Conservation (phyloP, 1,284 basidiomycete genomes). For the Erythrobasidium hasegawianum region DNA sequence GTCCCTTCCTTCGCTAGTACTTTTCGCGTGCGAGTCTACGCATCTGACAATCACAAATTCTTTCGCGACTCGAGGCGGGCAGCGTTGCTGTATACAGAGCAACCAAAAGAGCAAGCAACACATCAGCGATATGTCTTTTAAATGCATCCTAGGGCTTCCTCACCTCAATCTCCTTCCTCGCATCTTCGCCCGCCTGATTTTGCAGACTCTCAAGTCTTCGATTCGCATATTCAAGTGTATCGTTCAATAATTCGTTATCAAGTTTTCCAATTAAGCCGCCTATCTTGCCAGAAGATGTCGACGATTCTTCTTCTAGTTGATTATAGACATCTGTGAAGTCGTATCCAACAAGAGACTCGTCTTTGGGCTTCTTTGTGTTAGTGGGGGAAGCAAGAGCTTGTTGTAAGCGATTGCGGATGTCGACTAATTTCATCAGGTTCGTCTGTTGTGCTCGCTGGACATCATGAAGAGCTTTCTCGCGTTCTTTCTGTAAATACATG, state of each 20-base stretch:
- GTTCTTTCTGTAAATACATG: conserved; percentile 34
- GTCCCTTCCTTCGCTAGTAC: conserved; percentile 46
- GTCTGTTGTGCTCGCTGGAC: conserved; percentile 10
- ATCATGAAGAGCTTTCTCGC: conserved; percentile 26
- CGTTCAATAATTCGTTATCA: conserved; percentile 36
- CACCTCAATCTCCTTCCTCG: conserved; percentile 68
- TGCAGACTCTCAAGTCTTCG: conserved; percentile 57
- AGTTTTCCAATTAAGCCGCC: conserved; percentile 32
- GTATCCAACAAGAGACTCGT: not conserved
- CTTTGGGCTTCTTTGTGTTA: not conserved
- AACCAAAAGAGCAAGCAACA: too few species aligned
- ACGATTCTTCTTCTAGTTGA: conserved; percentile 32
- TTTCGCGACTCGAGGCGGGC: conserved; percentile 72
- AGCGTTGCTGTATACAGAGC: conserved; percentile 63
- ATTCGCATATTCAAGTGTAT: conserved; percentile 52
- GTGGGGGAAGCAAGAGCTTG: not conserved
- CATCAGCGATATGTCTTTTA: too few species aligned
- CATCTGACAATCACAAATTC: conserved; percentile 74
- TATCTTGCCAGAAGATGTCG: conserved; percentile 21
- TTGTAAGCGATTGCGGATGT: not conserved
- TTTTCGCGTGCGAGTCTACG: conserved; percentile 57
- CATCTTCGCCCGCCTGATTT: conserved; percentile 57
- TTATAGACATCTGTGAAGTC: conserved; percentile 28
- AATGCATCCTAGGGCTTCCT: too few species aligned
- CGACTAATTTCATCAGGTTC: not conserved